A percentile compares a stretch with the other conserved stretches of the same genome.
Evolutionary conservation across 257 asterid genomes (phyloP).

Genomic region (Capsicum baccatum): DNA sequence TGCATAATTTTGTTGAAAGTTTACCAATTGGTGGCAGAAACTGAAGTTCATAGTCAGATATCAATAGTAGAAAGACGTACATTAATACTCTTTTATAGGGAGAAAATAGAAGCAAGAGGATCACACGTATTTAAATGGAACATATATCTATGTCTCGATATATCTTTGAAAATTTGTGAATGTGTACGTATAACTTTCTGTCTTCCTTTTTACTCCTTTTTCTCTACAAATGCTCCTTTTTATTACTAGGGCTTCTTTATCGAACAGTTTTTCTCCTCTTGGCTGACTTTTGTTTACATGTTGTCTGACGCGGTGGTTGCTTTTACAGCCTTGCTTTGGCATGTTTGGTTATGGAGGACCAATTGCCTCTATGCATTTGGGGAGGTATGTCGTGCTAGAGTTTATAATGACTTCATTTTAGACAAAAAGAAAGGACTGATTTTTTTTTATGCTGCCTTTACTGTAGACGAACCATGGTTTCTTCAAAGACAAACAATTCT

Average conservation of each 20-base stretch:
- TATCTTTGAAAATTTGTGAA: not conserved
- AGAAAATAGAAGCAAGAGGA: not conserved
- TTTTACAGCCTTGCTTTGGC: conserved; percentile 82
- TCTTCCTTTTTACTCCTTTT: not conserved
- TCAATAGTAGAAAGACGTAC: conserved; percentile 12
- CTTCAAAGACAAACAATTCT: conserved; percentile 65
- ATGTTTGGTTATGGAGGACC: conserved; percentile 89
- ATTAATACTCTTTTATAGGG: not conserved
- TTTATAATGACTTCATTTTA: conserved; percentile 27
- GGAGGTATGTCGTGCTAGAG: conserved; percentile 56
- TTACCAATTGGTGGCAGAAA: not conserved
- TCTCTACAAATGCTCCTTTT: not conserved
- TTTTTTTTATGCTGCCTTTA: conserved; percentile 24
- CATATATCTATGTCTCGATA: not conserved
- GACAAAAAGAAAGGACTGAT: not conserved
- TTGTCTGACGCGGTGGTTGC: conserved; percentile 3
- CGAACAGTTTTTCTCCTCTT: not conserved
- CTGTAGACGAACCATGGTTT: conserved; percentile 58
- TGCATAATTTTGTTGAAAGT: not conserved
- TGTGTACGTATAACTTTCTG: not conserved
- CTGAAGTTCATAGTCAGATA: conserved; percentile 4
- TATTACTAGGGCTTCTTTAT: not conserved
- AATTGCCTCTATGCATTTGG: conserved; percentile 77
- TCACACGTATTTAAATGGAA: conserved; percentile 9
- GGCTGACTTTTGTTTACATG: not conserved